These are phyloP conservation scores for Phytophthora pini DNA, from an alignment of 352 stramenopile species.

Conservation along the genomic window DNA sequence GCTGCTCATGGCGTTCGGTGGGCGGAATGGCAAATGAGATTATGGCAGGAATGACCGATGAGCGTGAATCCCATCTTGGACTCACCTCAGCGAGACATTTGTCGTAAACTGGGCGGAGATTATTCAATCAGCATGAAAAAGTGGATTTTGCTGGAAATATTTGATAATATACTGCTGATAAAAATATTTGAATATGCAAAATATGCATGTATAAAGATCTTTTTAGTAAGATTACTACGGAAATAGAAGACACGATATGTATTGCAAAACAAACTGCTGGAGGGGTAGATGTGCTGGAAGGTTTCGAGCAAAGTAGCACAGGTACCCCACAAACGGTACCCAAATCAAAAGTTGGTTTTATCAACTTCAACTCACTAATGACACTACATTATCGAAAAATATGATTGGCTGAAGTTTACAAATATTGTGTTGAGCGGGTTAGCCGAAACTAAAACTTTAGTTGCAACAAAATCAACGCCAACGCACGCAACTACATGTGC, in stretches of 20 bases:
- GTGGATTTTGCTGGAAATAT: constrained; percentile 12
- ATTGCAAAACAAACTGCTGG: too few relatives aligned
- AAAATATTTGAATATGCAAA: too few relatives aligned
- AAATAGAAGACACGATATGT: too few relatives aligned
- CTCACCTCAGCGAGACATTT: constrained; percentile 8
- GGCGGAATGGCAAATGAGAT: constrained; percentile 24
- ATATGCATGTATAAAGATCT: too few relatives aligned
- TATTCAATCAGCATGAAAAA: constrained; percentile 19
- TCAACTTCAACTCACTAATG: neutral
- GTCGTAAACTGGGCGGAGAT: constrained; percentile 18
- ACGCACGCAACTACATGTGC: neutral
- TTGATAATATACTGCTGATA: neutral
- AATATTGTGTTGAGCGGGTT: too few relatives aligned
- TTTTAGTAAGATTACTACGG: too few relatives aligned
- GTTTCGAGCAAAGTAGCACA: constrained; percentile 1
- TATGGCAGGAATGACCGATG: constrained; percentile 7
- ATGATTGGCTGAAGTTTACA: too few relatives aligned
- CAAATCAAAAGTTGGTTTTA: neutral
- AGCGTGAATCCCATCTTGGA: constrained; percentile 15
- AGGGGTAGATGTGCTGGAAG: neutral
- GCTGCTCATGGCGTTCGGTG: constrained; percentile 20
- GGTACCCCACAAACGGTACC: constrained; percentile 17
- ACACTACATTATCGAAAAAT: too few relatives aligned
- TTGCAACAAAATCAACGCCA: too few relatives aligned
- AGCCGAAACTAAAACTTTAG: too few relatives aligned